Evolutionary conservation across 257 asterid species (phyloP), one percentile per base, ranked within the genome.

Genomic region (Nicotiana noctiflora): DNA sequence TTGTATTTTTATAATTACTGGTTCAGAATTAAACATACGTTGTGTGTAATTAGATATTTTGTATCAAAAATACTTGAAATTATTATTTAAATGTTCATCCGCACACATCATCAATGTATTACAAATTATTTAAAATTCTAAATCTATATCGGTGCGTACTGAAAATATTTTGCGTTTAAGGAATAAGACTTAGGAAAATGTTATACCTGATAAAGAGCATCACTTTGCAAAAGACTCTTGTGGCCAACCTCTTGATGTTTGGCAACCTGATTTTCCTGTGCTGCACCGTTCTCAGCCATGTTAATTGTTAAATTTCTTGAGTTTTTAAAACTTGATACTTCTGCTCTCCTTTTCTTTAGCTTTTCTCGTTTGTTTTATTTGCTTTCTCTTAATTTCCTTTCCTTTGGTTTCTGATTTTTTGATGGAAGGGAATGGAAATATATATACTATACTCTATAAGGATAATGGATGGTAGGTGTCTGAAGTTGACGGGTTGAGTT

Each of bases 241-340:
- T 93, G 98, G 55, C 98, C 98, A 75, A 93, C 98, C 77, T 93
- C 98, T 79, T 90, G 94, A 74, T 93, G 97, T 85, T 92, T 87
- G 31, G 82, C 68, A 1, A 52, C 85, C 68, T 86, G 89, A 1
- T 65, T 79, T 6, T 60, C 84, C 3, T 78, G 84, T 7, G 88
- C 66, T 80, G 80, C 93, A n/a, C 67, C 82, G 51, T 70, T 79
- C 17, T 53, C 79, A 11, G 83, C 85, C 83, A 85, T 82, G 25
- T 3, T 51, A 18, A 9, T 72, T 53, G n/a, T n/a, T 25, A 25
- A 25, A 25, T 25, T 25, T 23, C n/a, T 60, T 34, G 8, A 40
- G 8, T 27, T 34, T 21, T 10, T 8, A 12, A 13, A 10, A 27
- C 3, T 13, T 17, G 32, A 13, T 27, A 10, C 0, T n/a, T 15